These are phyloP conservation scores for Penicillium ucsense DNA, from an alignment of 495 filamentous ascomycete genomes.

Conservation along the genomic window DNA sequence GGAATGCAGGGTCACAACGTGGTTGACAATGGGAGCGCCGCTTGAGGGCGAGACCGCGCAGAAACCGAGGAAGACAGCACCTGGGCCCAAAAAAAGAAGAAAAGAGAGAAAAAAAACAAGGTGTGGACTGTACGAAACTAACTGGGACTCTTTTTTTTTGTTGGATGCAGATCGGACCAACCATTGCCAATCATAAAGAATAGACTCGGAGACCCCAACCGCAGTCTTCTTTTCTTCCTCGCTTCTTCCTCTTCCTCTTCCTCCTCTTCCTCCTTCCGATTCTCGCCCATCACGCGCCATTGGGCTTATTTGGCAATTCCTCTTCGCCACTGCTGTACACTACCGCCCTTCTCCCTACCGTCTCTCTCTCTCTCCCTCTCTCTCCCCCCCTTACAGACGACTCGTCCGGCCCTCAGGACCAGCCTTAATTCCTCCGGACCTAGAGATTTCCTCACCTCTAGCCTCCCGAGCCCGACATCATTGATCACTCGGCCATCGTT, in stretches of 20 bases:
- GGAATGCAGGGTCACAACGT: too few species aligned
- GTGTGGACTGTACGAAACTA: too few species aligned
- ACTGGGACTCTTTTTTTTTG: too few species aligned
- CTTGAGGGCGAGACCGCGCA: too few species aligned
- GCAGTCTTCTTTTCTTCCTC: conserved; percentile 3
- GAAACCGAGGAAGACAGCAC: too few species aligned
- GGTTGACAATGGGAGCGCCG: too few species aligned
- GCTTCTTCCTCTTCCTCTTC: conserved; percentile 1
- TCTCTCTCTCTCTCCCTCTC: conserved; percentile 6
- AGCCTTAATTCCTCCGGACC: conserved; percentile 1
- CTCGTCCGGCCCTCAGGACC: too few species aligned
- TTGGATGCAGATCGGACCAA: background rate
- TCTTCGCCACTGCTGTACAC: conserved; percentile 1
- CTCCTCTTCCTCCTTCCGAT: background rate
- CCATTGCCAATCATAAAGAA: background rate
- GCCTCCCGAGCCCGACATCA: too few species aligned
- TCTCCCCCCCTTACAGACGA: background rate
- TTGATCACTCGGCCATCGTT: too few species aligned
- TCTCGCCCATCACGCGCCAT: conserved; percentile 1
- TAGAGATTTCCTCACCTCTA: too few species aligned
- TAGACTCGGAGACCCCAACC: background rate
- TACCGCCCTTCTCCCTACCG: conserved; percentile 14
- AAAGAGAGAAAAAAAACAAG: too few species aligned
- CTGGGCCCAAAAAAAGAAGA: too few species aligned
- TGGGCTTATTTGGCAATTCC: conserved; percentile 5